A percentile compares a stretch with the other conserved stretches of the same genome.
These are phyloP conservation scores for Chaetomiaceae sp. DNA, from an alignment of 2,329 filamentous ascomycete genomes.

Conservation along the genomic window DNA sequence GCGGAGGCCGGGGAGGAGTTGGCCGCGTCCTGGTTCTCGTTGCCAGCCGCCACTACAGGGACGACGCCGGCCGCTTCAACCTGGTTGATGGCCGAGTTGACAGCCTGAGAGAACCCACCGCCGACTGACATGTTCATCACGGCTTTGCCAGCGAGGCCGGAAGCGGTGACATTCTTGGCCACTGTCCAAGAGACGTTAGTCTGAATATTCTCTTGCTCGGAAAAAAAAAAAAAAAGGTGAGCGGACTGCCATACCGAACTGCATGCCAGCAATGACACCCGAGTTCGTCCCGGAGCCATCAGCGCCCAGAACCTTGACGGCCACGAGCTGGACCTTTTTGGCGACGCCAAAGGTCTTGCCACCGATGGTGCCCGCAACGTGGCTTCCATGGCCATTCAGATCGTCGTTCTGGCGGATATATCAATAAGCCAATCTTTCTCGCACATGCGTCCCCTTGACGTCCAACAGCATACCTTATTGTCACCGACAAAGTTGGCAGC, in stretches of 20 bases:
- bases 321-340: slow-evolving; percentile 49
- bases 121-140: slow-evolving; percentile 61
- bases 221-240: too few species aligned
- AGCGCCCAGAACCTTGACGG: slow-evolving; percentile 56
- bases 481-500: slow-evolving; percentile 46
- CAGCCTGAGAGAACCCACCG: slow-evolving; percentile 40
- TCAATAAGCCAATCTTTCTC: slow-evolving; percentile 1
- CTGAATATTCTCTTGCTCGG: slow-evolving; percentile 15
- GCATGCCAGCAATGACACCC: slow-evolving; percentile 53
- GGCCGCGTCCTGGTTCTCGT: slow-evolving; percentile 47
- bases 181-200: slow-evolving; percentile 25
- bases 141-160: slow-evolving; percentile 43
- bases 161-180: slow-evolving; percentile 38
- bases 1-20: slow-evolving; percentile 50
- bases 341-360: slow-evolving; percentile 57
- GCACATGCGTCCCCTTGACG: background rate
- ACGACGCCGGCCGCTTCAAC: slow-evolving; percentile 47
- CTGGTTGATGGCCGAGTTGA: slow-evolving; percentile 50
- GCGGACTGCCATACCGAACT: slow-evolving; percentile 43
- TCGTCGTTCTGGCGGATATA: slow-evolving; percentile 38
- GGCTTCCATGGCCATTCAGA: slow-evolving; percentile 57
- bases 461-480: slow-evolving; percentile 33
- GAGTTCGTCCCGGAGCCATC: slow-evolving; percentile 43
- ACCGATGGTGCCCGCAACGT: slow-evolving; percentile 57
- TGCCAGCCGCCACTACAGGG: slow-evolving; percentile 55